These are phyloP conservation scores for Ensete glaucum DNA, from an alignment of 176 grass and related monocot species.

Conservation along the genomic window DNA sequence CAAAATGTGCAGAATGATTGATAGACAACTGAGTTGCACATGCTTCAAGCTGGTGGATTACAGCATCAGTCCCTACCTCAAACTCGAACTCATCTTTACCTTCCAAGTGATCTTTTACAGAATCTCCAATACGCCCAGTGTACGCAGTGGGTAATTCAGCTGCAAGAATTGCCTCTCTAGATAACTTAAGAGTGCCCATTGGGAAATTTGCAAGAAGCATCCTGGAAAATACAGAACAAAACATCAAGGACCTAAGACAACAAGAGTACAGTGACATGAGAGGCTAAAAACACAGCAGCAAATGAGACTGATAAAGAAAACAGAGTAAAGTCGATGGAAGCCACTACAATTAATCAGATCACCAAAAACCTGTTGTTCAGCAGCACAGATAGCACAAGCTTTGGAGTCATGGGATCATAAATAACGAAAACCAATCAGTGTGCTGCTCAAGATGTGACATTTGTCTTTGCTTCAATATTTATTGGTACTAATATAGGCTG, in stretches of 20 bases:
- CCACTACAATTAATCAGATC: background rate
- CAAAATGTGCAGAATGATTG: conserved; percentile 54
- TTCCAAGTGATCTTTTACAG: conserved; percentile 34
- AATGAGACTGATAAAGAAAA: no score
- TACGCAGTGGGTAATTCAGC: conserved; percentile 67
- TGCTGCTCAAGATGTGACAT: no score
- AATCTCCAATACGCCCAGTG: conserved; percentile 36
- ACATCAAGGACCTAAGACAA: background rate
- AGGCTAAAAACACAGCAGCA: no score
- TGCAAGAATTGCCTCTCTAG: conserved; percentile 61
- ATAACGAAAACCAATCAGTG: no score
- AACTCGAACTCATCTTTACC: conserved; percentile 67
- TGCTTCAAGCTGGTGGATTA: conserved; percentile 56
- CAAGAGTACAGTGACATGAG: no score
- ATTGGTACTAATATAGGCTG: background rate
- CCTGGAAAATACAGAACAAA: conserved; percentile 38
- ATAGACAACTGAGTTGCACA: conserved; percentile 69
- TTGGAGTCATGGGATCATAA: no score
- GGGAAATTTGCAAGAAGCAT: conserved; percentile 69
- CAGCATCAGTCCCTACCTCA: conserved; percentile 53
- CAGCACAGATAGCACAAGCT: no score
- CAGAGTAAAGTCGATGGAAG: no score
- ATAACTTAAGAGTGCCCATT: conserved; percentile 74
- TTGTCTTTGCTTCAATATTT: no score
- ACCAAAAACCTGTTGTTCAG: background rate